Evolutionary conservation across 345 rosid species (phyloP), one percentile per base, ranked within the genome.

Genomic region (Cardamine chenopodiifolia): DNA sequence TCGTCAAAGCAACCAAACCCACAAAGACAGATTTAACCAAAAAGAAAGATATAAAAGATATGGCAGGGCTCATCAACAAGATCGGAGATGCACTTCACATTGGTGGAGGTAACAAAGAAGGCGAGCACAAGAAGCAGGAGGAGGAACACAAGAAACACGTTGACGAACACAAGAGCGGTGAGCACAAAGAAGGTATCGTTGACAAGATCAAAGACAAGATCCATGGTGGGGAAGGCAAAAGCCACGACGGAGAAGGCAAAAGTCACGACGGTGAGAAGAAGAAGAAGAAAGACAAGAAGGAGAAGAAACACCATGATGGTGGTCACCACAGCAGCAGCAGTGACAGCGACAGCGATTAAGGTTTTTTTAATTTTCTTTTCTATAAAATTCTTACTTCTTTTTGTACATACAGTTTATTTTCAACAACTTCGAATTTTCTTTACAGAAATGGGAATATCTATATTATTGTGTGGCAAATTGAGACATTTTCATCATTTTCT

Each of bases 51-150:
- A 18, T 71, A 18, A 32, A 32, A 58, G 62, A 58, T 31, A 87
- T 90, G 96, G 22, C 92, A 17, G 96, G 92, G 75, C 81, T 88
- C 54, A 83, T 88, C 19, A 67, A 82, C 78, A 90, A 90, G 82
- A 85, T 90, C 54, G 87, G 68, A 13, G 96, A 85, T 67, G 81
- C 89, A 31, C 92, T 89, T 44, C 85, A 85, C 76, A 75, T 85
- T 14, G 96, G 96, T 78, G 92, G 92, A 35, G 73, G 76, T 53
- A 8, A 62, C 76, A 77, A 77, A 45, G 80, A 77, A 70, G 76
- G 50, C 15, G 81, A 78, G 34, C 75, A 78, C 69, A 84, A 85
- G 78, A 80, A 83, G 66, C 48, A 60, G 0, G 66, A 60, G 62
- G 82, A 79, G 40, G 81, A 66, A 20, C 79, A 76, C 26, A 70